Base-by-base conservation (phyloP, 2,329 filamentous ascomycete genomes). In the Arthrobotrys musiformis region DNA sequence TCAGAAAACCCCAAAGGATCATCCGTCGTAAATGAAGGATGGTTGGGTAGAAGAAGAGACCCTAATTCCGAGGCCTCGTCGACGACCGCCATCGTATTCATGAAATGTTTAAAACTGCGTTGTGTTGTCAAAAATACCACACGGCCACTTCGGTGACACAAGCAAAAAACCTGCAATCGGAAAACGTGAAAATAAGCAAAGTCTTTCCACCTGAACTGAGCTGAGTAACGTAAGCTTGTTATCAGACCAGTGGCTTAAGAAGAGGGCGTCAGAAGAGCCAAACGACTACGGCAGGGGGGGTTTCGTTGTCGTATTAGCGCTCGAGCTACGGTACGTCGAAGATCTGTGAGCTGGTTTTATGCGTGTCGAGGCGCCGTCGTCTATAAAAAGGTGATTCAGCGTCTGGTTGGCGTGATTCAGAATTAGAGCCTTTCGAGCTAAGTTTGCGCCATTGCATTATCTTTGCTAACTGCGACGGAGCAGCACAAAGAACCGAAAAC, bases 111-210 rank as follows among this genome's bases (percentile, higher is more conserved):
- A 7, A 33, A 33, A 28, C 5, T 66, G 70, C 48, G 70, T 74
- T 74, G 70, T 67, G 70, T 61, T 66, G 50, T 64, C 13, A 11
- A 64, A 40, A 73, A 73, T 73, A 66, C 69, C 69, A 73, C 69
- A 73, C 60, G 9, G 28, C 9, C 19, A 40, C 44, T 48, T 50
- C 54, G 54, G 54, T 58, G 54, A 58, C 54, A 58, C 54, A 58
- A 40, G 54, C 54, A 58, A 19, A 54, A 58, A 58, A 22, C 48
- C 50, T 56, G 50, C 28, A 35, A 56, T 7, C 50, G 50, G 50
- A 35, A n/a, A 35, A 33, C 28, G 1, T 33, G 2, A 24, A 30
- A 52, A 30, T 24, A 30, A 52, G 24, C 46, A 52, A 52, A 26
- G 22, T 15, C 50, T 17, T 4, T 33, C 19, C n/a, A 19, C 40